Evolutionary conservation across 2,329 filamentous ascomycete genomes (phyloP).

Genomic region (Venturiaceae sp.): DNA sequence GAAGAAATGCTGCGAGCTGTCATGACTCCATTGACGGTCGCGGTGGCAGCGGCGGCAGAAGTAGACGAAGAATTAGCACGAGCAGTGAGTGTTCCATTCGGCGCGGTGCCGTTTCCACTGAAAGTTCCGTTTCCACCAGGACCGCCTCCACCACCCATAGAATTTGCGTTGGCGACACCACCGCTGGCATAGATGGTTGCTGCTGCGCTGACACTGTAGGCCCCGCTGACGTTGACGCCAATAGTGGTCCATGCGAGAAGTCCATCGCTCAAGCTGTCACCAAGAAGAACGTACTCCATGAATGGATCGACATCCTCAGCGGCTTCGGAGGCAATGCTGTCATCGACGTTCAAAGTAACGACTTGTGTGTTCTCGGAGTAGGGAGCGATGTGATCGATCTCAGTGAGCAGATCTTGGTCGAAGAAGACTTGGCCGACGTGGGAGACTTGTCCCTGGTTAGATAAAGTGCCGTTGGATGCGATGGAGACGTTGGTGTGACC

Average conservation of each 20-base stretch:
- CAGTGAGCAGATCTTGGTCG: conserved; percentile 46
- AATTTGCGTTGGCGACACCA: conserved; percentile 2
- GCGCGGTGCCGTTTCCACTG: neutral
- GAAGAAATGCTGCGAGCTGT: too few species aligned
- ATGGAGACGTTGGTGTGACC: neutral
- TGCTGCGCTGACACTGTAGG: neutral
- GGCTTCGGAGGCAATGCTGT: conserved; percentile 39
- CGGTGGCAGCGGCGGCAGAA: neutral
- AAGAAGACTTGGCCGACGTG: conserved; percentile 59
- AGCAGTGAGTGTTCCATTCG: neutral
- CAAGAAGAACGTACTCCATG: conserved; percentile 47
- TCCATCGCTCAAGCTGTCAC: conserved; percentile 26
- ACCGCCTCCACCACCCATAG: neutral
- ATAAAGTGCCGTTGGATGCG: neutral
- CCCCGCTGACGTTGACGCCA: conserved; percentile 6
- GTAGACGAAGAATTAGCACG: neutral
- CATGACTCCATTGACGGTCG: neutral
- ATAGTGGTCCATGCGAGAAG: conserved; percentile 10
- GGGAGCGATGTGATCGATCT: conserved; percentile 38
- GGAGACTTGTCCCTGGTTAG: conserved; percentile 32
- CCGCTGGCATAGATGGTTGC: conserved; percentile 2
- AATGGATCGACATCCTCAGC: conserved; percentile 46
- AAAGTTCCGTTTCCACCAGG: neutral
- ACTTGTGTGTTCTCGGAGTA: conserved; percentile 32
- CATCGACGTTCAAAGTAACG: conserved; percentile 41